Percentiles rank a stretch among this genome's conserved stretches.
Conservation (phyloP, 495 filamentous ascomycete species). For the Hyaloscypha finlandica region DNA sequence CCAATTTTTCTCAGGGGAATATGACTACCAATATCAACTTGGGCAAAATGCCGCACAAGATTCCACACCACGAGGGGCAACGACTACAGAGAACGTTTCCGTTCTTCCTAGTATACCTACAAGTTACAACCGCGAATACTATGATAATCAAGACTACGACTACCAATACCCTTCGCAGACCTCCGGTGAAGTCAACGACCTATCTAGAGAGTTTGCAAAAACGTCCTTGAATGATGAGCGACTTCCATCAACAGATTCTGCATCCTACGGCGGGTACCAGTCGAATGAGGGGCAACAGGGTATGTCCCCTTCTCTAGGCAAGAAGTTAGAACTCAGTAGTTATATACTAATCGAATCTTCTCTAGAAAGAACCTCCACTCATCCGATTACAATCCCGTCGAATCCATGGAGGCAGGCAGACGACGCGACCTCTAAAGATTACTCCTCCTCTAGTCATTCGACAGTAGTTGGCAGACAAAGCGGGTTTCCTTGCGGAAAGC, state of each 20-base stretch:
- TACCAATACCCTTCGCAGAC: background rate
- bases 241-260: background rate
- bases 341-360: background rate
- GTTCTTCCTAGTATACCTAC: background rate
- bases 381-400: background rate
- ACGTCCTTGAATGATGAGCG: background rate
- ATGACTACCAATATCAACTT: background rate
- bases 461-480: background rate
- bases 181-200: background rate
- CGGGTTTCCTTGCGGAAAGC: background rate
- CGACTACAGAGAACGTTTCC: background rate
- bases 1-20: background rate
- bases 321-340: background rate
- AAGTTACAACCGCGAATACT: background rate
- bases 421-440: background rate
- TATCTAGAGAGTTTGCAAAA: background rate
- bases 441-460: background rate
- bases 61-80: background rate
- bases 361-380: background rate
- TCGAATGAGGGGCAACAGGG: background rate
- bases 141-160: constrained; percentile 2
- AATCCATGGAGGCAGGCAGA: background rate
- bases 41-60: background rate
- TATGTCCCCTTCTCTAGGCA: background rate
- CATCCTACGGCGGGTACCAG: background rate